Evolutionary conservation across 768 basidiomycete genomes (phyloP).

Genomic region (Tricholoma bakamatsutake): DNA sequence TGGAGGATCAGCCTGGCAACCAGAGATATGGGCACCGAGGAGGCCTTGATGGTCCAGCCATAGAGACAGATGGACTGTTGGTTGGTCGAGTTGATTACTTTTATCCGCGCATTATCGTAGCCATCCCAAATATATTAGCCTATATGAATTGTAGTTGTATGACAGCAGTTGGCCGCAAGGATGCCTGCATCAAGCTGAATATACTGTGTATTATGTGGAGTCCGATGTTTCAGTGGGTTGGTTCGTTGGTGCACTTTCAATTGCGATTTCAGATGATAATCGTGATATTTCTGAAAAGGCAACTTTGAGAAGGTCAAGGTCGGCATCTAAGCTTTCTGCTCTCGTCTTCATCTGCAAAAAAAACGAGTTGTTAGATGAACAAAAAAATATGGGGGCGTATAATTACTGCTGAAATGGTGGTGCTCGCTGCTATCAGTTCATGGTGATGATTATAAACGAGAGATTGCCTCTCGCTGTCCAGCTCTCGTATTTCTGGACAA

Average conservation of each 20-base stretch:
- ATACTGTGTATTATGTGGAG: neutral
- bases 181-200: neutral
- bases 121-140: neutral
- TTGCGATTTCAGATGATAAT: conserved; percentile 60
- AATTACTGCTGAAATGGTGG: conserved; percentile 83
- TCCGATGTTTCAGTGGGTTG: neutral
- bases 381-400: conserved; percentile 14
- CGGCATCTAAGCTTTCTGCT: conserved; percentile 79
- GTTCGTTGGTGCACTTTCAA: conserved; percentile 29
- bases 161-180: neutral
- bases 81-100: neutral
- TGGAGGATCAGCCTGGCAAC: conserved; percentile 38
- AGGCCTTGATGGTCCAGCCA: neutral
- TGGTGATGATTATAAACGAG: conserved; percentile 95
- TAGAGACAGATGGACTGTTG: neutral
- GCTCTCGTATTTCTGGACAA: conserved; percentile 69
- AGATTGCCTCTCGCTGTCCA: conserved; percentile 85
- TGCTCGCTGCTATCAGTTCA: conserved; percentile 89
- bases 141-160: neutral
- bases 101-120: neutral
- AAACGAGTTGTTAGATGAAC: neutral
- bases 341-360: conserved; percentile 72
- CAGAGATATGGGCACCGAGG: conserved; percentile 32
- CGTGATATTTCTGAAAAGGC: conserved; percentile 88
- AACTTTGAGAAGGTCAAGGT: conserved; percentile 72